These are phyloP conservation scores for Firmiana major DNA, from an alignment of 345 rosid genomes.

Conservation along the genomic window DNA sequence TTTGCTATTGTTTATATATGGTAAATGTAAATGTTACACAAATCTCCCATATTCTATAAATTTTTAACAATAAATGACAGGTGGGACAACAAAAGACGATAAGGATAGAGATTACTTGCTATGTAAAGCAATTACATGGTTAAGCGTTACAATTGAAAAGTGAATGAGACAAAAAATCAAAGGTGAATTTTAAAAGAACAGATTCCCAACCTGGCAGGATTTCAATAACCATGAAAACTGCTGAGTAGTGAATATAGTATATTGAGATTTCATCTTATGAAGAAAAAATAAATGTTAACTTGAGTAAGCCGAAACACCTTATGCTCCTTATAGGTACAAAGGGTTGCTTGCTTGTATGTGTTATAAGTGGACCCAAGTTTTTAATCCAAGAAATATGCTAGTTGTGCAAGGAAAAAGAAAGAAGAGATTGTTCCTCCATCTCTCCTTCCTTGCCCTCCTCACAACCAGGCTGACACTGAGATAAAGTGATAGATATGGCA, in stretches of 20 bases:
- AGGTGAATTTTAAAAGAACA: neutral
- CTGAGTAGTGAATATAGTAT: neutral
- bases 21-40: neutral
- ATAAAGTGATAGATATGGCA: neutral
- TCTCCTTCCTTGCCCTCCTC: neutral
- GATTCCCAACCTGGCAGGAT: neutral
- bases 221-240: neutral
- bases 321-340: neutral
- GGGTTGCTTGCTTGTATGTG: neutral
- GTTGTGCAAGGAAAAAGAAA: neutral
- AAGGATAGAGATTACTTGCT: neutral
- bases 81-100: neutral
- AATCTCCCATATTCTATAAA: neutral
- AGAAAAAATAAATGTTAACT: constrained; percentile 2
- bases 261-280: neutral
- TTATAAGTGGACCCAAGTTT: neutral
- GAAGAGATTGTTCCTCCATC: neutral
- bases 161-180: neutral
- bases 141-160: neutral
- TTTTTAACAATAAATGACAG: neutral
- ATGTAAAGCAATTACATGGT: neutral
- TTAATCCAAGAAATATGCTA: neutral
- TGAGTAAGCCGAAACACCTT: neutral
- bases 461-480: neutral
- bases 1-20: neutral